phyloP scores from a whole-genome alignment of 2,329 filamentous ascomycete species.

The Biscogniauxia sp. region DNA sequence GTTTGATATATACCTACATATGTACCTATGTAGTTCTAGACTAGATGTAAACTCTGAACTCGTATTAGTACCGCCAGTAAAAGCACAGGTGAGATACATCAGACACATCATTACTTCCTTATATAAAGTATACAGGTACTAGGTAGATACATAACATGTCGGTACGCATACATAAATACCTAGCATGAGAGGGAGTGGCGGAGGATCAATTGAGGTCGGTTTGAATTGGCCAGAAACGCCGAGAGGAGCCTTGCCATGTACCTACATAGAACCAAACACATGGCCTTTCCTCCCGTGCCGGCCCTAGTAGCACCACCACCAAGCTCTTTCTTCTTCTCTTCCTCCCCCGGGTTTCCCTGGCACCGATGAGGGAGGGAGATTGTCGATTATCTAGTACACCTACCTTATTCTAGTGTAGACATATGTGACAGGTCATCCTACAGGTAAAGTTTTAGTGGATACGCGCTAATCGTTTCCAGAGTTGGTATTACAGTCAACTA shows the following conservation, averaged over 20 bases:
- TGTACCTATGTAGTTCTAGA: too few relatives aligned
- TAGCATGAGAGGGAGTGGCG: background rate
- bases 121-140: too few relatives aligned
- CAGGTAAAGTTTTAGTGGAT: background rate
- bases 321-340: background rate
- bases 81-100: too few relatives aligned
- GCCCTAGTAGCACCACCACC: background rate
- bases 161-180: conserved; percentile 4
- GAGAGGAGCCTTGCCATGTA: background rate
- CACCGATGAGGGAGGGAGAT: too few relatives aligned
- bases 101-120: too few relatives aligned
- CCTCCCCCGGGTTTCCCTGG: background rate
- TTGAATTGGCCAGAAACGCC: background rate
- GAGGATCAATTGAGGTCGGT: background rate
- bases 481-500: background rate
- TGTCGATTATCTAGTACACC: background rate
- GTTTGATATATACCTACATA: too few relatives aligned
- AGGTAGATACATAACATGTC: too few relatives aligned
- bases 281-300: background rate
- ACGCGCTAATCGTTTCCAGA: background rate
- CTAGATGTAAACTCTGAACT: too few relatives aligned
- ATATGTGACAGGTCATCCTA: background rate
- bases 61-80: too few relatives aligned
- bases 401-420: background rate
- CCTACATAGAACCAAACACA: background rate